Conservation (phyloP, 2,329 filamentous ascomycete genomes). For the Allantophomopsis cytisporea region DNA sequence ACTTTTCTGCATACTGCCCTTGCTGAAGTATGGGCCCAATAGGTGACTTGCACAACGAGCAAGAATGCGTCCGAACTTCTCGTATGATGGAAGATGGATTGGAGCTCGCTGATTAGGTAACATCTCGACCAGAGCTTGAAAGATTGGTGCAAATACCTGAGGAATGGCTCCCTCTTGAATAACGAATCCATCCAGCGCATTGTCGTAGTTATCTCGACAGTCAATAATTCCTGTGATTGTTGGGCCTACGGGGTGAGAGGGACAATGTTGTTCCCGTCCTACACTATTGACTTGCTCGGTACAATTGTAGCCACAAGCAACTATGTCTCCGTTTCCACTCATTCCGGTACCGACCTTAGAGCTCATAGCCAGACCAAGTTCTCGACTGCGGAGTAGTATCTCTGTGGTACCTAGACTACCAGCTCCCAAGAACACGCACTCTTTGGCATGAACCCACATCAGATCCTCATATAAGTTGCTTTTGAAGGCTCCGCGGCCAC, state of each 20-base stretch:
- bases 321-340: slow-evolving; percentile 53
- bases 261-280: slow-evolving; percentile 31
- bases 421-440: slow-evolving; percentile 53
- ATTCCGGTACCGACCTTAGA: slow-evolving; percentile 41
- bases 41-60: slow-evolving; percentile 37
- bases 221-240: slow-evolving; percentile 52
- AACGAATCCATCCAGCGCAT: slow-evolving; percentile 46
- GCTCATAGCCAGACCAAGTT: slow-evolving; percentile 43
- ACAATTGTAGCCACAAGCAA: slow-evolving; percentile 53
- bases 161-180: slow-evolving; percentile 51
- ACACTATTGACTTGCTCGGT: slow-evolving; percentile 41
- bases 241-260: slow-evolving; percentile 41
- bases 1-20: slow-evolving; percentile 43
- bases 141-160: slow-evolving; percentile 36
- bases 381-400: slow-evolving; percentile 45
- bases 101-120: slow-evolving; percentile 32
- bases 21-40: slow-evolving; percentile 40
- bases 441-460: slow-evolving; percentile 53
- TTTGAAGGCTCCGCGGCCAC: slow-evolving; percentile 38
- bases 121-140: slow-evolving; percentile 42
- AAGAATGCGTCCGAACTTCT: slow-evolving; percentile 30
- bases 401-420: slow-evolving; percentile 53
- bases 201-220: slow-evolving; percentile 33
- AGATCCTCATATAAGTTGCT: slow-evolving; percentile 42
- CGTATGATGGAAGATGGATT: slow-evolving; percentile 22